phyloP scores from a whole-genome alignment of 2,329 filamentous ascomycete genomes.

The Bipolaris oryzae region DNA sequence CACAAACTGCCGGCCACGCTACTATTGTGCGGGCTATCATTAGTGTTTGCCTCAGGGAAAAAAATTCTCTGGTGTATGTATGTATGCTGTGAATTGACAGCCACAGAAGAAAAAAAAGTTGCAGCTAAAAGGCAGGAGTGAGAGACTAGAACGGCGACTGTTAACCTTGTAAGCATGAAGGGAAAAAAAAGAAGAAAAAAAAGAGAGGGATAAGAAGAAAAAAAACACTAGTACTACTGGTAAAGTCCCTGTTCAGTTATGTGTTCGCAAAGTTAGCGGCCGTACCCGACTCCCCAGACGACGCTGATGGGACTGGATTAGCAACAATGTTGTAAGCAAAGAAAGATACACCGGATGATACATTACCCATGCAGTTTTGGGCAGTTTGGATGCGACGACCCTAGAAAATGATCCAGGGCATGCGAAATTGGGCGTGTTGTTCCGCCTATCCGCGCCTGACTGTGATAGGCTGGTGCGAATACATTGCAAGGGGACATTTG shows the following conservation, averaged over 20 bases:
- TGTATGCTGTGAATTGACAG: too few species aligned
- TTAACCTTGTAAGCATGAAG: too few species aligned
- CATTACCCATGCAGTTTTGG: background rate
- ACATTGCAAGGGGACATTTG: background rate
- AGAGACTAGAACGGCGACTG: too few species aligned
- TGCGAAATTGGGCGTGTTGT: background rate
- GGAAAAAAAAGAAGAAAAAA: too few species aligned
- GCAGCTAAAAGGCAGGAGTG: too few species aligned
- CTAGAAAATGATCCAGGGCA: background rate
- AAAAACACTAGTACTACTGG: background rate
- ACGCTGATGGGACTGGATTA: conserved; percentile 1
- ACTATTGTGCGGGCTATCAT: too few species aligned
- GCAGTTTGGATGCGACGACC: background rate
- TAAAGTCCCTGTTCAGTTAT: background rate
- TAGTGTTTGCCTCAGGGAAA: too few species aligned
- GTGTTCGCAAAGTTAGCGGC: conserved; percentile 10
- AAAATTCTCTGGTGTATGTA: too few species aligned
- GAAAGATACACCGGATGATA: background rate
- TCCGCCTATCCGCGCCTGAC: background rate
- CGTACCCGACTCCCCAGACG: conserved; percentile 6
- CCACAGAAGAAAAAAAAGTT: too few species aligned
- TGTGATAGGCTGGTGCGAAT: conserved; percentile 4
- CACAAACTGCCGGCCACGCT: conserved; percentile 13
- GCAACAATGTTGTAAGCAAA: background rate
- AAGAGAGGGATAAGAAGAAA: background rate